phyloP scores from a whole-genome alignment of 306 rosid species.

The Benincasa hispida region DNA sequence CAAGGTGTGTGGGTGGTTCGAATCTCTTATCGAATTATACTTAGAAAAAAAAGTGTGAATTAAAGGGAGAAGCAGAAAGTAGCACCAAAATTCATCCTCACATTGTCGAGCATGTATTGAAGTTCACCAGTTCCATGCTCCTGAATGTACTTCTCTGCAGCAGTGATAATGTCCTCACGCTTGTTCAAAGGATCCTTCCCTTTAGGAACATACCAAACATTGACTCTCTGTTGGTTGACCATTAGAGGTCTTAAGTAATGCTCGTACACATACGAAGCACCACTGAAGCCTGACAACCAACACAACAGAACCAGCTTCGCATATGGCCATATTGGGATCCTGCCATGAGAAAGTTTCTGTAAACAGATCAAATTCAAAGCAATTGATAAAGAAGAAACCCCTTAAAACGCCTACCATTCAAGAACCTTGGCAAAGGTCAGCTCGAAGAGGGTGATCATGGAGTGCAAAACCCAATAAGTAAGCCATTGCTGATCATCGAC shows the following conservation, averaged over 20 bases:
- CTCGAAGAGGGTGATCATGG: conserved; percentile 82
- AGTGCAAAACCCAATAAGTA: conserved; percentile 87
- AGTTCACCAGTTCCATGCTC: conserved; percentile 58
- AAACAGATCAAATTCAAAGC: neutral
- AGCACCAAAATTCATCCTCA: conserved; percentile 7
- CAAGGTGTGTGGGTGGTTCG: no score
- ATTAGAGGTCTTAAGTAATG: conserved; percentile 72
- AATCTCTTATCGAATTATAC: no score
- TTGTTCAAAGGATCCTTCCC: conserved; percentile 43
- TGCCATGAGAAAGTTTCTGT: conserved; percentile 16
- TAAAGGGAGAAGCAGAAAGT: neutral
- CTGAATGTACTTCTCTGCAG: conserved; percentile 76
- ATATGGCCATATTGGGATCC: conserved; percentile 92
- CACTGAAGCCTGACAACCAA: conserved; percentile 85
- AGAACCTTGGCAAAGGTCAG: conserved; percentile 71
- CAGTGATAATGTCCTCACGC: conserved; percentile 60
- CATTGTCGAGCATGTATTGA: conserved; percentile 61
- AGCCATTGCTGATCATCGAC: conserved; percentile 94
- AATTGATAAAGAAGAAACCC: neutral
- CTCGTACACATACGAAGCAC: conserved; percentile 86
- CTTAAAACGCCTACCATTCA: conserved; percentile 49
- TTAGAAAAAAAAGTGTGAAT: no score
- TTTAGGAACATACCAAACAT: conserved; percentile 80
- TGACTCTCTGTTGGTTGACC: conserved; percentile 48
- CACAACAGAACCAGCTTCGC: conserved; percentile 59